Evolutionary conservation across 768 basidiomycete species (phyloP), one percentile per base, ranked within the genome.

Genomic region (Crepidotus variabilis): DNA sequence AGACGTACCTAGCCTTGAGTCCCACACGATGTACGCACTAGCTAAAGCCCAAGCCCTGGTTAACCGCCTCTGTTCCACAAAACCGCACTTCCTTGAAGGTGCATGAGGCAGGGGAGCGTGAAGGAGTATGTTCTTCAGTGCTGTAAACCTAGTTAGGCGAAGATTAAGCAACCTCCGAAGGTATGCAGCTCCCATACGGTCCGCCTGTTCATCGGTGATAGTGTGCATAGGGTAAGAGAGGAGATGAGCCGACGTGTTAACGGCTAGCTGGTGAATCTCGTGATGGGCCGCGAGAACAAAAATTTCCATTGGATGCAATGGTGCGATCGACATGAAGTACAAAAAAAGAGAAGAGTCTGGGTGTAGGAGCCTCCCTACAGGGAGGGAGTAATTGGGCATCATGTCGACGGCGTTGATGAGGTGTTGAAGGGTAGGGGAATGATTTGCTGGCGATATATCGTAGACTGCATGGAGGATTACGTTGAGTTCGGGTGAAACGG

Each of bases 391-490:
- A 16, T 35, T 16, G 2, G 62, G 60, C 62, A 70, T 64, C 10
- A 67, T 63, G 54, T 72, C 69, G 22, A 85, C 69, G 16, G 82
- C 77, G 2, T 66, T 61, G 28, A 72, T 61, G 47, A 86, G 68
- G 14, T 75, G 74, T 33, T 80, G 72, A 22, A 81, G 70, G 8
- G 75, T 63, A 6, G 84, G 81, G 11, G 77, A 72, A 64, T 80
- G 82, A 48, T 77, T 77, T 23, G 76, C 69, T 59, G 75, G 79
- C 14, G 81, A 72, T 52, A 76, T 69, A 53, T 74, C 68, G 61
- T 86, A 85, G 21, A 83, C 58, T 14, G 75, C 67, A 60, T 86
- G 84, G 21, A 86, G 66, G 23, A 86, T 61, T 58, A 85, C 64
- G 56, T 84, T 85, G 52, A 86, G 68, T 7, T 78, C 67, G 1